Percentiles rank a stretch among this genome's conserved stretches.
phyloP scores from a whole-genome alignment of 805 yeast species.

The Pichia paraexigua region DNA sequence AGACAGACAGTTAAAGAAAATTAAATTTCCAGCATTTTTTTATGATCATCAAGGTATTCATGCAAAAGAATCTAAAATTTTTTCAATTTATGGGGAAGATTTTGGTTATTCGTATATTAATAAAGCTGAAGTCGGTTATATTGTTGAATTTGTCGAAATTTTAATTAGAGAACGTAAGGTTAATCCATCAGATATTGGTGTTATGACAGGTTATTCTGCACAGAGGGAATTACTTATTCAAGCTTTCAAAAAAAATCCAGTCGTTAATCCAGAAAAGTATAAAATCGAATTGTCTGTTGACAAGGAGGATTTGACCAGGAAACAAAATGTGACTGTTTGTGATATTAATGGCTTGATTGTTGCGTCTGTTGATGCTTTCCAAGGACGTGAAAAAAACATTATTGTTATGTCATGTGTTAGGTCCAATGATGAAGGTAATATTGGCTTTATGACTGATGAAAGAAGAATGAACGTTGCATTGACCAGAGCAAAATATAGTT shows the following conservation, averaged over 20 bases:
- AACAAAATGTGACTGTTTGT: constrained; percentile 35
- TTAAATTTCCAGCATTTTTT: constrained; percentile 48
- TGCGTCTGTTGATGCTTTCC: constrained; percentile 75
- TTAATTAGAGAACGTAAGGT: constrained; percentile 48
- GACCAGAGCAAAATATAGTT: constrained; percentile 56
- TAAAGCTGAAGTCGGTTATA: constrained; percentile 39
- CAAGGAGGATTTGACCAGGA: constrained; percentile 46
- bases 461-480: constrained; percentile 62
- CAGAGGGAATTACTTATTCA: constrained; percentile 58
- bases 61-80: constrained; percentile 39
- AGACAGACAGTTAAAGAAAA: constrained; percentile 38
- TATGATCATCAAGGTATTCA: constrained; percentile 47
- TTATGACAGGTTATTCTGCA: constrained; percentile 66
- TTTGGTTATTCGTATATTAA: constrained; percentile 52
- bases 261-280: constrained; percentile 46
- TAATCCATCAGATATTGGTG: constrained; percentile 43
- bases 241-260: constrained; percentile 36
- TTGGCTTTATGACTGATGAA: constrained; percentile 53
- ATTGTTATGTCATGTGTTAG: constrained; percentile 74
- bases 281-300: constrained; percentile 46
- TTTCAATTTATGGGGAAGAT: constrained; percentile 30
- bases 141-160: constrained; percentile 37
- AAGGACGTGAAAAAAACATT: constrained; percentile 79
- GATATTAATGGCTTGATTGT: constrained; percentile 36
- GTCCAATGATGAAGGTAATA: constrained; percentile 41